A percentile compares a stretch with the other conserved stretches of the same genome.
These are phyloP conservation scores for Xylaria grammica DNA, from an alignment of 495 filamentous ascomycete species.

Conservation along the genomic window DNA sequence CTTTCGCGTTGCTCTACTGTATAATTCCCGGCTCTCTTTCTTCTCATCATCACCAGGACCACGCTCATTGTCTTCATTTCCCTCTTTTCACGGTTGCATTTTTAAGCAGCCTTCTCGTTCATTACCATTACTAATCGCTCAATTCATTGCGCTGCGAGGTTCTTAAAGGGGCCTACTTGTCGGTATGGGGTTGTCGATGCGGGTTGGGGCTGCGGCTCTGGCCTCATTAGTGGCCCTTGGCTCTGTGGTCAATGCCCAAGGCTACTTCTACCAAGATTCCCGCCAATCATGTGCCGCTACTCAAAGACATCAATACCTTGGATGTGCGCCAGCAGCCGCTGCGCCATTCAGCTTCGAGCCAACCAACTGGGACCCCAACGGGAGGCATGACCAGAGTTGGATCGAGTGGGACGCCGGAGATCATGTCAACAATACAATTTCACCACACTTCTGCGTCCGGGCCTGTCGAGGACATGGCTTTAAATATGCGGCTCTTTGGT, in stretches of 20 bases:
- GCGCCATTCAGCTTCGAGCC: conserved; percentile 25
- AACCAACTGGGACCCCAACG: conserved; percentile 11
- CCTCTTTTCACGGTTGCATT: not conserved
- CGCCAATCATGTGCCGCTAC: conserved; percentile 20
- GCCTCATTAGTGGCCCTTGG: conserved; percentile 33
- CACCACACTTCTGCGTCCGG: conserved; percentile 31
- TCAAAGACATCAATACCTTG: conserved; percentile 29
- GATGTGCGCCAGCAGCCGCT: conserved; percentile 26
- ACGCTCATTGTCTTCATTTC: conserved; percentile 11
- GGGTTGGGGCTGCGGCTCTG: conserved; percentile 30
- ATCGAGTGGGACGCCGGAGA: conserved; percentile 27
- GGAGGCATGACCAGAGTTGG: conserved; percentile 20
- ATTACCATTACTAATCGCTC: not conserved
- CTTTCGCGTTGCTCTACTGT: conserved; percentile 7
- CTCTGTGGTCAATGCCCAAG: conserved; percentile 31
- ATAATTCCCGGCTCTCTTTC: not conserved
- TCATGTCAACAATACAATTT: conserved; percentile 31
- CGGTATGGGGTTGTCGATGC: conserved; percentile 33
- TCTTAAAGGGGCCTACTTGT: not conserved
- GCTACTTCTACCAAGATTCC: conserved; percentile 21
- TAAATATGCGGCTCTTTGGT: conserved; percentile 30
- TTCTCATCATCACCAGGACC: conserved; percentile 18
- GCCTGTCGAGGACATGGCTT: conserved; percentile 36
- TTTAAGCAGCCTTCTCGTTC: not conserved
- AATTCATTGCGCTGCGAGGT: not conserved